Base-by-base conservation (phyloP, 768 basidiomycete genomes). In the Phylloporus sp. region DNA sequence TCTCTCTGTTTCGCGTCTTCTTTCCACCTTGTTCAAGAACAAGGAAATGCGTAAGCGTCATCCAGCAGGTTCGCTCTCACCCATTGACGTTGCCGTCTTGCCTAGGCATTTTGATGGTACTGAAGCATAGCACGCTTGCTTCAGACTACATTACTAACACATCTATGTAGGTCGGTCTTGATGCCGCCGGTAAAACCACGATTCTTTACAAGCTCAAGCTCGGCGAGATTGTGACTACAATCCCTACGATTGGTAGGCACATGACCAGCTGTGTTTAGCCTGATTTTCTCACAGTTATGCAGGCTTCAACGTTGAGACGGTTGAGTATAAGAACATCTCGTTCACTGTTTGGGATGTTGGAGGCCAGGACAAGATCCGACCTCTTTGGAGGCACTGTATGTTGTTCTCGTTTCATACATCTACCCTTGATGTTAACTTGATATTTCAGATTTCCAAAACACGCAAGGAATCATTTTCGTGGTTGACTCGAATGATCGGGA, bases 301-400 rank as follows among this genome's bases (percentile, higher is more conserved):
- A 97, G 96, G 96, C 50, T 99, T 99, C 80, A 99, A 99, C 68
- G 96, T 99, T 60, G 96, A 99, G 80, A 98, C 96, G 52, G 96
- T 99, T 58, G 95, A 98, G 71, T 98, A 99, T 76, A 98, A 97
- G 81, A 99, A 98, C 79, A 97, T 98, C 57, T 96, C 93, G 21
- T 99, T 99, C 82, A 99, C 95, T 20, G 96, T 98, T 37, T 98
- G 96, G 96, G 96, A 99, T 74, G 96, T 99, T 55, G 96, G 96
- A 81, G 96, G 95, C 62, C 95, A 99, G 75, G 95, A 99, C 76
- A 99, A 98, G 85, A 98, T 98, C 71, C 85, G 95, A 62, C 95
- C 95, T 59, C 83, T 98, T 60, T 99, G 96, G 96, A 91, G 95
- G 83, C 96, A 99, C 78, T 99, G 96, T 96, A 64, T 65, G 92